These are phyloP conservation scores for Plenodomus biglobosus DNA, from an alignment of 2,329 filamentous ascomycete species.

Conservation along the genomic window DNA sequence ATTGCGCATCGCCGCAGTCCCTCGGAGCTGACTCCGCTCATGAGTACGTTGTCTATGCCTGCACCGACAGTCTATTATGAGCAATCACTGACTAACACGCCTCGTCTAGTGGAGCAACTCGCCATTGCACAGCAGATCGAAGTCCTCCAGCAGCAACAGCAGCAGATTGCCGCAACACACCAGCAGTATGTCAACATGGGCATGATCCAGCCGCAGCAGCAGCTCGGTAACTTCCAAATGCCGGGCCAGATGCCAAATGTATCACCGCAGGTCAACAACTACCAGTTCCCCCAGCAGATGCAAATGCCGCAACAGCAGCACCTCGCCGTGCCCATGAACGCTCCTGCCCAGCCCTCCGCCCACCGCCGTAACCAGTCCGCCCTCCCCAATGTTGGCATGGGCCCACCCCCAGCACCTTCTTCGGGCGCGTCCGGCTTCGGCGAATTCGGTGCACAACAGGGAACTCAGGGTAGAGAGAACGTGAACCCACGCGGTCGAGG, in stretches of 20 bases:
- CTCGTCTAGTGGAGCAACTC: constrained; percentile 81
- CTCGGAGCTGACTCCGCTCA: constrained; percentile 93
- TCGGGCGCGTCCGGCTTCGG: constrained; percentile 84
- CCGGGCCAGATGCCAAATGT: constrained; percentile 79
- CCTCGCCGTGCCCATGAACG: constrained; percentile 70
- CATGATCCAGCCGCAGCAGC: constrained; percentile 85
- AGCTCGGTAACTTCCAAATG: constrained; percentile 59
- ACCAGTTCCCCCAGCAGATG: constrained; percentile 77
- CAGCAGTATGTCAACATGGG: constrained; percentile 98
- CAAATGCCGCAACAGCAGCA: constrained; percentile 57
- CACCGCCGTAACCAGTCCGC: constrained; percentile 99
- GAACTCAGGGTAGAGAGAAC: constrained; percentile 65
- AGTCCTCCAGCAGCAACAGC: constrained; percentile 93
- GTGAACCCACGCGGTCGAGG: constrained; percentile 71
- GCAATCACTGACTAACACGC: constrained; percentile 33
- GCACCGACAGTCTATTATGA: background rate
- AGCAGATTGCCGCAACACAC: constrained; percentile 93
- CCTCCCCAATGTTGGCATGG: constrained; percentile 88
- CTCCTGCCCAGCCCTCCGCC: constrained; percentile 75
- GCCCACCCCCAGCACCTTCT: constrained; percentile 87
- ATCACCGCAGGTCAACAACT: constrained; percentile 72
- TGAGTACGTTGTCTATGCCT: constrained; percentile 72
- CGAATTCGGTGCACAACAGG: constrained; percentile 69
- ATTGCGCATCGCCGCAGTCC: constrained; percentile 97
- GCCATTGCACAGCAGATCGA: constrained; percentile 98